These are phyloP conservation scores for Fusarium longipes DNA, from an alignment of 2,329 filamentous ascomycete genomes.

Conservation along the genomic window DNA sequence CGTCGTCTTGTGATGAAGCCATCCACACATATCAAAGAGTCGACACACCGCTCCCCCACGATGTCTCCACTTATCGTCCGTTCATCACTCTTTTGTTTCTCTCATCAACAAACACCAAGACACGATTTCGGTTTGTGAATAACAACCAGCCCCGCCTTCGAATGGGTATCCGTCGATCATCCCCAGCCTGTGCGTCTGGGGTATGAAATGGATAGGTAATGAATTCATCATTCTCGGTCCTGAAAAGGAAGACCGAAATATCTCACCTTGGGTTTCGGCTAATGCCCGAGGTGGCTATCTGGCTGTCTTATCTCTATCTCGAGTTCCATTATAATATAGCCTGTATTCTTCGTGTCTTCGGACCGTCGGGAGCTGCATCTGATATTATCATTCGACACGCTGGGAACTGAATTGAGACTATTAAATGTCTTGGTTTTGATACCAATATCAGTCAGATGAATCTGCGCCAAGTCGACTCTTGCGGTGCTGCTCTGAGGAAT, in stretches of 20 bases:
- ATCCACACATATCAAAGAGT: conserved; percentile 36
- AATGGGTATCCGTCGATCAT: conserved; percentile 37
- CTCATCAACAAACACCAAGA: conserved; percentile 29
- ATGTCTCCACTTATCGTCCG: conserved; percentile 34
- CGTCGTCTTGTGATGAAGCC: conserved; percentile 34
- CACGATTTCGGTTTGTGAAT: conserved; percentile 24
- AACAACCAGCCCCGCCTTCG: conserved; percentile 32
- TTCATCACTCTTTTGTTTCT: conserved; percentile 11
- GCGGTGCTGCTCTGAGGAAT: conserved; percentile 1
- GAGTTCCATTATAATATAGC: background rate
- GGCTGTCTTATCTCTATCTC: background rate
- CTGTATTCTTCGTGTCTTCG: conserved; percentile 11
- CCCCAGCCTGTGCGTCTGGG: conserved; percentile 34
- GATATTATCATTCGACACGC: background rate
- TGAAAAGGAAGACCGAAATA: background rate
- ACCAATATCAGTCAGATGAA: background rate
- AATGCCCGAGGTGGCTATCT: conserved; percentile 40
- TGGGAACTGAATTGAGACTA: background rate
- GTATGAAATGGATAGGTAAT: conserved; percentile 23
- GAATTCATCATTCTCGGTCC: background rate
- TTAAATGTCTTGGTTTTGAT: background rate
- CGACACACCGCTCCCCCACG: conserved; percentile 46
- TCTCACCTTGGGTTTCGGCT: conserved; percentile 36
- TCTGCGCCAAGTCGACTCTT: background rate
- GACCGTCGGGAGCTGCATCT: conserved; percentile 4